Evolutionary conservation across 345 rosid genomes (phyloP), one percentile per base, ranked within the genome.

Genomic region (Salix suchowensis): DNA sequence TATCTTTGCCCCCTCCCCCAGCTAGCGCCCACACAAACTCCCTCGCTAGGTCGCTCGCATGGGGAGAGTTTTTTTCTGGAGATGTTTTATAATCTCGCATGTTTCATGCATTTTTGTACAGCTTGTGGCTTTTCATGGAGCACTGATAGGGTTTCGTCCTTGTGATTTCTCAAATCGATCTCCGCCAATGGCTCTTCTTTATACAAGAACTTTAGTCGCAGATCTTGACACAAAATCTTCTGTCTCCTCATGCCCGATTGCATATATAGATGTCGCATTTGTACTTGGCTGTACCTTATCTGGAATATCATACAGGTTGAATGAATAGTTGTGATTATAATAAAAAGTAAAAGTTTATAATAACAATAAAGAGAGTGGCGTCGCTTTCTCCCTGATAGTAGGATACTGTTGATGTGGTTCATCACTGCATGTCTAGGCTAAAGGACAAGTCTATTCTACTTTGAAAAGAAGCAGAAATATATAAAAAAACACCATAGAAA

Each of bases 361-460:
- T 64, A 61, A 73, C 58, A 73, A 42, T 15, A 50, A 66, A 67
- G 68, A 60, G 21, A 34, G 65, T 52, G 71, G 30, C 39, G 71
- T 74, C 71, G 36, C 8, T 67, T 24, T 37, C 75, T 76, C 76
- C 82, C 80, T 70, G 73, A 73, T 64, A 55, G 74, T 68, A 68
- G 85, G 74, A 77, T 66, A 34, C 50, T 12, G 50, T 44, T 44
- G 50, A 44, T 44, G 50, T 13, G 50, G 50, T 44, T 14, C 14
- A 14, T 4, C 16, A 44, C 50, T 12, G 50, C 50, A 44, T 44
- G 40, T 75, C 52, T 28, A 21, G 44, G 28, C 68, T 80, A 67
- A 10, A 80, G 65, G 84, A 84, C 83, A 76, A 70, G 70, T 37
- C 68, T 13, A 54, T 76, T 73, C 76, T 19, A 13, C 26, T 19